These are phyloP conservation scores for Lachancea nothofagi DNA, from an alignment of 805 yeast genomes.

Conservation along the genomic window DNA sequence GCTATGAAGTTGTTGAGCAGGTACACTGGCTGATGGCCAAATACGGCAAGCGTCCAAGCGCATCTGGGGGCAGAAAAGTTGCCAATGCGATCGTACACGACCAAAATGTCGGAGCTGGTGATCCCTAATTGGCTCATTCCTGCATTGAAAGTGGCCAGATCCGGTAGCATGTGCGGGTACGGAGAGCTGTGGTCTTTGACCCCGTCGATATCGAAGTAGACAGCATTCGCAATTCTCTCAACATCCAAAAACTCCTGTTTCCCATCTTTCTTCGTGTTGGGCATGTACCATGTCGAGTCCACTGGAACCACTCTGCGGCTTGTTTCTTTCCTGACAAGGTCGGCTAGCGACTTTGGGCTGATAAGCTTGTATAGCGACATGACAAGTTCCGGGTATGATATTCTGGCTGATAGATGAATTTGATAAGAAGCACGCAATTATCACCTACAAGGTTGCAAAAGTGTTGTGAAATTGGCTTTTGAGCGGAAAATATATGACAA, in stretches of 20 bases:
- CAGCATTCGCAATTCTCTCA: constrained; percentile 60
- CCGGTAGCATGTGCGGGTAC: constrained; percentile 91
- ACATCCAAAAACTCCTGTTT: constrained; percentile 47
- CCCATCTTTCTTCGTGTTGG: constrained; percentile 60
- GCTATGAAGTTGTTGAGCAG: constrained; percentile 63
- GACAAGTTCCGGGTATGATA: no score
- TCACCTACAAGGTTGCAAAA: background rate
- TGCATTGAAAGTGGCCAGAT: constrained; percentile 45
- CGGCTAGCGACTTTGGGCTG: constrained; percentile 25
- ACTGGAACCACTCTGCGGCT: constrained; percentile 47
- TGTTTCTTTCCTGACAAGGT: constrained; percentile 20
- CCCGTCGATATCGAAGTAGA: constrained; percentile 73
- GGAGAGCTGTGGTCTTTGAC: constrained; percentile 52
- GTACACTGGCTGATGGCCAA: constrained; percentile 67
- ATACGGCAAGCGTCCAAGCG: constrained; percentile 81
- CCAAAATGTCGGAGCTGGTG: constrained; percentile 49
- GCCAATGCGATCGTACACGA: constrained; percentile 81
- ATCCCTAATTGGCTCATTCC: constrained; percentile 55
- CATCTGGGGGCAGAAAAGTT: constrained; percentile 87
- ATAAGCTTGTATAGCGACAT: constrained; percentile 28
- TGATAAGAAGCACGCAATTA: background rate
- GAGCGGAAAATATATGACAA: no score
- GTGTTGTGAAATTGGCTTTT: no score
- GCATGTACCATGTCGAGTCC: constrained; percentile 93
- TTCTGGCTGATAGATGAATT: background rate